Evolutionary conservation across 1,284 basidiomycete species (phyloP).

Genomic region (Ustilago esculenta): DNA sequence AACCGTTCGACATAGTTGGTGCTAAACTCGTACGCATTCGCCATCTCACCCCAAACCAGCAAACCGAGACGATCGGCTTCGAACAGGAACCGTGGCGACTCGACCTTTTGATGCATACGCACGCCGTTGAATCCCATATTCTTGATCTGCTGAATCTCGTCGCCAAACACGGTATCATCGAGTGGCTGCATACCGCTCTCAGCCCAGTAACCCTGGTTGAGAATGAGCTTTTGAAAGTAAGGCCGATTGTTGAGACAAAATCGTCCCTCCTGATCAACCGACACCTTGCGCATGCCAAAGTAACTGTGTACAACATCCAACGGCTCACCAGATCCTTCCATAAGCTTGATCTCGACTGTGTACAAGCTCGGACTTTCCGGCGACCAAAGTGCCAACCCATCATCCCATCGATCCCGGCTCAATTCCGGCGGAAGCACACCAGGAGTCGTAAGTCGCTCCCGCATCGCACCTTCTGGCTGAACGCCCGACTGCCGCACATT

Average conservation of each 20-base stretch:
- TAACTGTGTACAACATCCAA: constrained; percentile 38
- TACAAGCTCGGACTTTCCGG: constrained; percentile 49
- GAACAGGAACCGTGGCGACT: constrained; percentile 32
- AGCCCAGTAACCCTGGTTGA: constrained; percentile 56
- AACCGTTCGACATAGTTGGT: constrained; percentile 33
- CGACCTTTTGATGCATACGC: constrained; percentile 52
- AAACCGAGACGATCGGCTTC: constrained; percentile 44
- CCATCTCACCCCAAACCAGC: constrained; percentile 55
- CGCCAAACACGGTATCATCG: constrained; percentile 8
- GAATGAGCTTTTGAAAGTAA: constrained; percentile 46
- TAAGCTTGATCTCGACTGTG: constrained; percentile 23
- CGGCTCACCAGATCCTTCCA: neutral
- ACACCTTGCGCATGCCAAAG: constrained; percentile 55
- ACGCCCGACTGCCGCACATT: constrained; percentile 20
- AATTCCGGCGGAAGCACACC: constrained; percentile 29
- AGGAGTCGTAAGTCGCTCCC: constrained; percentile 9
- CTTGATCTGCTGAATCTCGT: constrained; percentile 47
- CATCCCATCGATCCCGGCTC: constrained; percentile 43
- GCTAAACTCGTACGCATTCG: constrained; percentile 51
- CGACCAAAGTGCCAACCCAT: constrained; percentile 47
- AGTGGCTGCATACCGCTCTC: constrained; percentile 35
- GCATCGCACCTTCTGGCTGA: constrained; percentile 17
- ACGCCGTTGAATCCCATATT: constrained; percentile 48
- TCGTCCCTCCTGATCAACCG: constrained; percentile 36
- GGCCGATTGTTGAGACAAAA: constrained; percentile 51